Evolutionary conservation across 257 asterid species (phyloP).

Genomic region (Plantago ovata): DNA sequence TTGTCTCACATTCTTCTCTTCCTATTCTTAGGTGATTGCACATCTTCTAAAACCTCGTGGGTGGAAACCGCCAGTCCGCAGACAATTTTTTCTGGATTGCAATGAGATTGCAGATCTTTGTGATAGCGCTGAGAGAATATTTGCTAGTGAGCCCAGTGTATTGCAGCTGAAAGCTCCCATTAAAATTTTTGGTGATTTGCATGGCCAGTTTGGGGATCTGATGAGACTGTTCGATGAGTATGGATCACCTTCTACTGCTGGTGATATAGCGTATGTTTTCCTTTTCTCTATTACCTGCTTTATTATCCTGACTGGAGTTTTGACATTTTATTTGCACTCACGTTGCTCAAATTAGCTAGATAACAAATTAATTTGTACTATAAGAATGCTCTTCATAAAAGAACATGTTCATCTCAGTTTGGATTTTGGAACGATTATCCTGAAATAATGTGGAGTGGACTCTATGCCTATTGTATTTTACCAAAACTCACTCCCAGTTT

Average conservation of each 20-base stretch:
- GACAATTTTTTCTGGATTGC: conserved; percentile 98
- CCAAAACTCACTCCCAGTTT: too few species aligned
- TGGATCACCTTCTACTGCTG: conserved; percentile 99
- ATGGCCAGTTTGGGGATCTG: conserved; percentile 98
- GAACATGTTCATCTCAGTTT: too few species aligned
- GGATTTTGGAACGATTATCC: too few species aligned
- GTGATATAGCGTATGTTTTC: conserved; percentile 89
- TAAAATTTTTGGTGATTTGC: conserved; percentile 97
- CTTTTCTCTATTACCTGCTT: conserved; percentile 9
- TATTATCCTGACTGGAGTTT: not conserved
- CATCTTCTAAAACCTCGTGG: conserved; percentile 98
- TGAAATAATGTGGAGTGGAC: too few species aligned
- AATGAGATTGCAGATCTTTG: conserved; percentile 99
- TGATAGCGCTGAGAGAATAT: conserved; percentile 92
- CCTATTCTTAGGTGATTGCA: conserved; percentile 62
- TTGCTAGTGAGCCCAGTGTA: conserved; percentile 90
- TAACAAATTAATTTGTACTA: not conserved
- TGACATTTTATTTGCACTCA: too few species aligned
- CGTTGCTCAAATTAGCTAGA: too few species aligned
- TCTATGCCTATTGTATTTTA: too few species aligned
- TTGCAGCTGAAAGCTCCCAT: conserved; percentile 94
- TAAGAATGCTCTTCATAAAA: not conserved
- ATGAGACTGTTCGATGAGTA: conserved; percentile 99
- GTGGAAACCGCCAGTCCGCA: conserved; percentile 98
- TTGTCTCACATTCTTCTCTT: not conserved